Evolutionary conservation across 2,329 filamentous ascomycete species (phyloP).

Genomic region (Leptographium lundbergii): DNA sequence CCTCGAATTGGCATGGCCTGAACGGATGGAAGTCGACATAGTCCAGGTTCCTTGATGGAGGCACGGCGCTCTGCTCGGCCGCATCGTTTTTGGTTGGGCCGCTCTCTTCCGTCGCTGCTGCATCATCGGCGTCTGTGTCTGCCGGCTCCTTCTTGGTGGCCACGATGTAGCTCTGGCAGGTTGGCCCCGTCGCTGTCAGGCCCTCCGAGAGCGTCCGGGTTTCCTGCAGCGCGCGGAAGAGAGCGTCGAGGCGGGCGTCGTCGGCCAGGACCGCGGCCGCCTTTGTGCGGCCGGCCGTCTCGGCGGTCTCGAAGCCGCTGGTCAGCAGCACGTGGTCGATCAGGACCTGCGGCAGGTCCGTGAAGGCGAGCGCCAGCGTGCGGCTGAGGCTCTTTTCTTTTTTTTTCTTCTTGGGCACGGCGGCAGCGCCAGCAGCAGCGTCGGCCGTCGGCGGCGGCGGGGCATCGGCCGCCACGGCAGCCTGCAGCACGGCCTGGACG

Average conservation of each 20-base stretch:
- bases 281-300: constrained; percentile 24
- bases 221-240: constrained; percentile 56
- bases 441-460: constrained; percentile 14
- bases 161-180: constrained; percentile 75
- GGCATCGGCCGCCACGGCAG: constrained; percentile 35
- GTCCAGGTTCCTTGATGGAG: constrained; percentile 32
- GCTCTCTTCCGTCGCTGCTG: not conserved
- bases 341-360: constrained; percentile 76
- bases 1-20: constrained; percentile 64
- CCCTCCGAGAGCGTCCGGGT: constrained; percentile 57
- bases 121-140: not conserved
- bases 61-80: constrained; percentile 1
- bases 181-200: constrained; percentile 48
- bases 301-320: constrained; percentile 54
- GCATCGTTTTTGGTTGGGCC: not conserved
- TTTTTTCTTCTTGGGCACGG: constrained; percentile 55
- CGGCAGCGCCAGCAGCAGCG: not conserved
- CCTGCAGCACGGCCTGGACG: constrained; percentile 54
- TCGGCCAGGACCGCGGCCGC: constrained; percentile 59
- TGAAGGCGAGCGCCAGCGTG: constrained; percentile 70
- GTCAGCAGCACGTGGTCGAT: constrained; percentile 69
- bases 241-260: constrained; percentile 47
- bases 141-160: constrained; percentile 43
- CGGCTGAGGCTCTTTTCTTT: constrained; percentile 69
- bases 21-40: constrained; percentile 98